Conservation (phyloP, 2,329 filamentous ascomycete species). For the Colletotrichum sp. region DNA sequence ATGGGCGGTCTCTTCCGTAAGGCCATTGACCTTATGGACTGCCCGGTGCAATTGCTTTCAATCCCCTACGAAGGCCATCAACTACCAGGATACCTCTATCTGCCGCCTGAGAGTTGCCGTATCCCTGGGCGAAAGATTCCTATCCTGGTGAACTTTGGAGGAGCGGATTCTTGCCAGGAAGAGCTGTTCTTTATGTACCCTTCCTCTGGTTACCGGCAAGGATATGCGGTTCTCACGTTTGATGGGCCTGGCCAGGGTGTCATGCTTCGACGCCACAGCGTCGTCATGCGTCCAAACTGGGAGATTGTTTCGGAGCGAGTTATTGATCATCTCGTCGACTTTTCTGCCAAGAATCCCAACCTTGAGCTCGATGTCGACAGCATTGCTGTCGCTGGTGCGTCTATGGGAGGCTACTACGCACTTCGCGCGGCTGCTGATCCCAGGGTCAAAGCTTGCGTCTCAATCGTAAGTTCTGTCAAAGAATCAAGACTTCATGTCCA, state of each 20-base stretch:
- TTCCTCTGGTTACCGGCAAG: conserved; percentile 27
- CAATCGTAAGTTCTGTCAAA: conserved; percentile 26
- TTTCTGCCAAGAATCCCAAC: conserved; percentile 21
- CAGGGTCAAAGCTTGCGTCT: conserved; percentile 47
- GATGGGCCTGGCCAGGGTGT: conserved; percentile 52
- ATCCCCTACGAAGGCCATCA: conserved; percentile 40
- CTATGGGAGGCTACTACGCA: conserved; percentile 50
- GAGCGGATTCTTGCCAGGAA: conserved; percentile 41
- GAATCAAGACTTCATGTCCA: neutral
- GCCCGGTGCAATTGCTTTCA: conserved; percentile 28
- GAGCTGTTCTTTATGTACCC: conserved; percentile 41
- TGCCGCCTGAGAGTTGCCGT: conserved; percentile 28
- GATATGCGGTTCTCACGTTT: conserved; percentile 48
- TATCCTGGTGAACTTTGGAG: conserved; percentile 36
- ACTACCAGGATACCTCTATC: conserved; percentile 41
- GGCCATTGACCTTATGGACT: conserved; percentile 31
- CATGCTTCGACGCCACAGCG: conserved; percentile 28
- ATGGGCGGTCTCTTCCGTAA: conserved; percentile 29
- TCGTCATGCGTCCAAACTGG: conserved; percentile 39
- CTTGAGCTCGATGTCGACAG: conserved; percentile 37
- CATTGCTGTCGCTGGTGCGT: conserved; percentile 40
- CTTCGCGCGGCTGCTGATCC: conserved; percentile 44
- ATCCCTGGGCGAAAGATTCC: conserved; percentile 30
- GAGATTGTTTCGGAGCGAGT: conserved; percentile 36
- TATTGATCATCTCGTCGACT: conserved; percentile 30